phyloP scores from a whole-genome alignment of 805 yeast species.

The Brettanomyces custersianus region DNA sequence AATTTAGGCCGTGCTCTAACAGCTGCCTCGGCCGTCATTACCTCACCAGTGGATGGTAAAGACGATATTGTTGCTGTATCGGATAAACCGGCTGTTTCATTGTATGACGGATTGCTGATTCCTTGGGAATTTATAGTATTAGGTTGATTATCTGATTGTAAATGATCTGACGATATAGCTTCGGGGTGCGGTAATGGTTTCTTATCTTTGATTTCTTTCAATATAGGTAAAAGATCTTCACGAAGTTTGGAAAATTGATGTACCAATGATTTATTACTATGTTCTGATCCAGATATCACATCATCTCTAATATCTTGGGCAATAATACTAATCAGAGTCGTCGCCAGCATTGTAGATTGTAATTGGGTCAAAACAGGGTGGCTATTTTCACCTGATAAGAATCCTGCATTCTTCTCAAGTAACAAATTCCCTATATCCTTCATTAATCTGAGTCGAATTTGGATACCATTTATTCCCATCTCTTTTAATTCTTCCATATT shows the following conservation, averaged over 20 bases:
- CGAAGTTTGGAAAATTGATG: conserved; percentile 50
- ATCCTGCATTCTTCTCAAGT: conserved; percentile 20
- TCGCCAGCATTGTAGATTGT: conserved; percentile 17
- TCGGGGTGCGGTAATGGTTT: conserved; percentile 60
- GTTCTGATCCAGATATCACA: conserved; percentile 3
- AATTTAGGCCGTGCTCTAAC: neutral
- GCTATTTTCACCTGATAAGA: conserved; percentile 10
- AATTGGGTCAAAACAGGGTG: conserved; percentile 20
- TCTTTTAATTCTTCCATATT: conserved; percentile 66
- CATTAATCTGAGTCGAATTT: conserved; percentile 52
- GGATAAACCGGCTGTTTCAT: neutral
- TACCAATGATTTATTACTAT: conserved; percentile 28
- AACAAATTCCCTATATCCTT: conserved; percentile 48
- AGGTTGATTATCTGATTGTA: neutral
- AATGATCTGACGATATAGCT: conserved; percentile 2
- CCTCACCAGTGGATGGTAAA: neutral
- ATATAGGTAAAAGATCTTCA: conserved; percentile 57
- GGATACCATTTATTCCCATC: conserved; percentile 49
- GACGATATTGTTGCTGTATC: neutral
- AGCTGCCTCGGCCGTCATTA: conserved; percentile 1
- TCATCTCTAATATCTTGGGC: conserved; percentile 18
- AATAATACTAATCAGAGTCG: conserved; percentile 14
- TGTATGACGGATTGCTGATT: neutral
- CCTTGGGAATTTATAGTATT: neutral
- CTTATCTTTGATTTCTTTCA: conserved; percentile 52